Percentiles rank a stretch among this genome's conserved stretches.
These are phyloP conservation scores for Cunninghamia lanceolata DNA, from an alignment of 75 land plant genomes.

Conservation along the genomic window DNA sequence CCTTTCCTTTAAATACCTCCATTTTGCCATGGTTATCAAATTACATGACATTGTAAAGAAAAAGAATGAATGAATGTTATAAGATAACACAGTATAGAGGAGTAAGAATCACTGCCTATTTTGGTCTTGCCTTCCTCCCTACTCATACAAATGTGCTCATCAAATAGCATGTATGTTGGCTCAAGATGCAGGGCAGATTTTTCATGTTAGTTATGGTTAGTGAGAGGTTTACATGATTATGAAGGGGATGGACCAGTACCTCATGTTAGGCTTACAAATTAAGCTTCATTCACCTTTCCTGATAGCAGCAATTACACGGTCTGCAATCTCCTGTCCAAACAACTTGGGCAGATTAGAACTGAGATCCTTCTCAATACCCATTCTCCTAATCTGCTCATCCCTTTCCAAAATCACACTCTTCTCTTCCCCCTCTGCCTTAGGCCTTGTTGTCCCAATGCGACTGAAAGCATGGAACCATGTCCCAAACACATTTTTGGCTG, in stretches of 20 bases:
- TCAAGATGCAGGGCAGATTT: background rate
- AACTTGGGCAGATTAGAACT: constrained; percentile 41
- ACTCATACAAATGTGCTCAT: background rate
- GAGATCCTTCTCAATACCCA: constrained; percentile 43
- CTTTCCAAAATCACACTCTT: constrained; percentile 19
- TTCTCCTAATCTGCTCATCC: constrained; percentile 28
- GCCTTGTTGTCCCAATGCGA: background rate
- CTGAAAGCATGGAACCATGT: constrained; percentile 33
- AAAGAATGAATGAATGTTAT: background rate
- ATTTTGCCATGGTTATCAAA: background rate
- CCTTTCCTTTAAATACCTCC: background rate
- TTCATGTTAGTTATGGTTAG: background rate
- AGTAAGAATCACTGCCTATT: background rate
- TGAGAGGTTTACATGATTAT: background rate
- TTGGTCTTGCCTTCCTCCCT: background rate
- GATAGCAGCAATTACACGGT: constrained; percentile 37
- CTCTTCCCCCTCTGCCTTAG: constrained; percentile 13
- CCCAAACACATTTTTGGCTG: constrained; percentile 19
- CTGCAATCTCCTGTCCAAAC: constrained; percentile 51
- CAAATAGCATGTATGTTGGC: background rate
- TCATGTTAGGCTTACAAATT: background rate
- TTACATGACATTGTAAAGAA: background rate
- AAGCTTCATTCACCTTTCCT: constrained; percentile 25
- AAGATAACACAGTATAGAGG: background rate
- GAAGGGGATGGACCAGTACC: background rate